phyloP scores from a whole-genome alignment of 2,329 filamentous ascomycete species.

The Capronia coronata region DNA sequence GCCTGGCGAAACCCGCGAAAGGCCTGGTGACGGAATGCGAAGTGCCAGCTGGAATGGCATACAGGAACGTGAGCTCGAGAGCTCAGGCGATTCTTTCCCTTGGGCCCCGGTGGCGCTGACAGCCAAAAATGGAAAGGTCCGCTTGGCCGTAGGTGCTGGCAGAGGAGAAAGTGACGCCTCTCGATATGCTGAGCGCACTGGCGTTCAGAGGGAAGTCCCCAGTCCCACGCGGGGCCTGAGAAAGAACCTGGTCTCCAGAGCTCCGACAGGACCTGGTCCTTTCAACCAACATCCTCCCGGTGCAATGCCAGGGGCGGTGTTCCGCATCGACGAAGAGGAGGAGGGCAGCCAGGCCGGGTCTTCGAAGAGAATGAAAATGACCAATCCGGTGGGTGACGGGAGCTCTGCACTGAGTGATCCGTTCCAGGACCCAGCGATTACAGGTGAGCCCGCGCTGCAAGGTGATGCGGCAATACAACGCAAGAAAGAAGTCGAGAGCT shows the following conservation, averaged over 20 bases:
- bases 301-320: conserved; percentile 20
- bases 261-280: conserved; percentile 21
- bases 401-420: conserved; percentile 22
- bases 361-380: conserved; percentile 10
- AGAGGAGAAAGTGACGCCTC: conserved; percentile 28
- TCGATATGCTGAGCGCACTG: conserved; percentile 37
- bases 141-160: neutral
- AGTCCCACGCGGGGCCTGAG: conserved; percentile 38
- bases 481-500: conserved; percentile 28
- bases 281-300: conserved; percentile 15
- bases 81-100: conserved; percentile 27
- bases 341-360: conserved; percentile 26
- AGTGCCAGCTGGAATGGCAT: conserved; percentile 26
- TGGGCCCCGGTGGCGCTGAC: conserved; percentile 29
- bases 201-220: conserved; percentile 37
- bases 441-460: conserved; percentile 2
- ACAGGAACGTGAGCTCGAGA: conserved; percentile 25
- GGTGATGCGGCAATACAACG: conserved; percentile 20
- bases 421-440: conserved; percentile 23
- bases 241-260: conserved; percentile 39
- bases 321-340: conserved; percentile 28
- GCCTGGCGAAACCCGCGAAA: conserved; percentile 2
- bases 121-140: conserved; percentile 19
- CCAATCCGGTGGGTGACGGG: conserved; percentile 4
- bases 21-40: conserved; percentile 15